phyloP scores from a whole-genome alignment of 768 basidiomycete species.

The Termitomyces eurrhizus region DNA sequence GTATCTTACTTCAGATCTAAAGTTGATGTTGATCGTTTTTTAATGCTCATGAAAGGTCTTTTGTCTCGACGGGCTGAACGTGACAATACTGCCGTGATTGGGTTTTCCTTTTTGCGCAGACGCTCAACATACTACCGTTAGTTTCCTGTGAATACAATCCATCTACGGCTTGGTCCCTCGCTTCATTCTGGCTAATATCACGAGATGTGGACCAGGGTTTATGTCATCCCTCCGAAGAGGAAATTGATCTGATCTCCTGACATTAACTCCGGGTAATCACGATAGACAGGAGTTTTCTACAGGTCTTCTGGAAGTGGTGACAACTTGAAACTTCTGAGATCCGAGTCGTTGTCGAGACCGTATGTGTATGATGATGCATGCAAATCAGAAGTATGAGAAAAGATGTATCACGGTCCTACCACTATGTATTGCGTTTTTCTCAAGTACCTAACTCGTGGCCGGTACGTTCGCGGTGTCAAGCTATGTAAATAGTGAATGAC shows the following conservation, averaged over 20 bases:
- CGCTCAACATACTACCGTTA: background rate
- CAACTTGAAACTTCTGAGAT: background rate
- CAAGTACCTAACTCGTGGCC: too few species aligned
- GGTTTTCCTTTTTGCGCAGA: background rate
- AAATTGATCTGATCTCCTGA: conserved; percentile 13
- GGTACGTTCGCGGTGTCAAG: too few species aligned
- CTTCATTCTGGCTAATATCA: background rate
- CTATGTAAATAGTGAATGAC: too few species aligned
- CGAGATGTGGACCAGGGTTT: background rate
- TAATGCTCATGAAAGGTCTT: background rate
- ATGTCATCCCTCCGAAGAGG: background rate
- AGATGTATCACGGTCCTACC: background rate
- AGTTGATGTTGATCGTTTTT: background rate
- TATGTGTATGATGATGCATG: too few species aligned
- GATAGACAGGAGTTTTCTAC: too few species aligned
- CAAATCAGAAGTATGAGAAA: background rate
- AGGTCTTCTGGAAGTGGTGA: too few species aligned
- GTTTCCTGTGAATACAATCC: background rate
- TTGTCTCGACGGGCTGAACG: background rate
- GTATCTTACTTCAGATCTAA: background rate
- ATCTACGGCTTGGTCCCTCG: too few species aligned
- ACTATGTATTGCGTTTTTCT: background rate
- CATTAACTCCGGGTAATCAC: too few species aligned
- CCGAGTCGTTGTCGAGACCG: background rate
- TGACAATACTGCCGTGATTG: background rate